These are phyloP conservation scores for Brassica rapa DNA, from an alignment of 345 rosid genomes.

Conservation along the genomic window DNA sequence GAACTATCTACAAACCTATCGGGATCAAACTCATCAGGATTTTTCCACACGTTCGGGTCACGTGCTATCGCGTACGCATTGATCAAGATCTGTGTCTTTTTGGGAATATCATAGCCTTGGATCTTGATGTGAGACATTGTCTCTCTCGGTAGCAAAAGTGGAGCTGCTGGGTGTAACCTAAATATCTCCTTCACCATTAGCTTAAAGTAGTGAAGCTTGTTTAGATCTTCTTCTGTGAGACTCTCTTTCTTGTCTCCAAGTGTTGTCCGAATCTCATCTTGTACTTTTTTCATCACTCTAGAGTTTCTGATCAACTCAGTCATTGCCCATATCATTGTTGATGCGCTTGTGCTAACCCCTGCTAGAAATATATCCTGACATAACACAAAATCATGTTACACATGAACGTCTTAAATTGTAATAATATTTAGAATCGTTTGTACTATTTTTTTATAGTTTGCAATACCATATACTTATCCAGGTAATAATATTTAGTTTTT, in stretches of 20 bases:
- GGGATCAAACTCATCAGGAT: constrained; percentile 29
- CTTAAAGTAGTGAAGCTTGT: constrained; percentile 45
- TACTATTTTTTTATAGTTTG: too few relatives aligned
- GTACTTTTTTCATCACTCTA: constrained; percentile 44
- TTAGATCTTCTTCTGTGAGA: constrained; percentile 41
- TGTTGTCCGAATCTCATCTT: constrained; percentile 40
- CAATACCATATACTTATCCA: too few relatives aligned
- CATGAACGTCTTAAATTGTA: too few relatives aligned
- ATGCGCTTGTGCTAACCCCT: constrained; percentile 44
- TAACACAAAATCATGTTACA: neutral
- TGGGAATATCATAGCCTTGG: constrained; percentile 42
- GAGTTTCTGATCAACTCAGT: constrained; percentile 41
- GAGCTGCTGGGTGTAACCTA: constrained; percentile 56
- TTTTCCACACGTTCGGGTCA: constrained; percentile 46
- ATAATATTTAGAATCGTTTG: neutral
- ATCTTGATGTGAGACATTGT: constrained; percentile 39
- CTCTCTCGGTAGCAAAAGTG: constrained; percentile 51
- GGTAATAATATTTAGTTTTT: neutral
- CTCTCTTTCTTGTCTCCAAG: constrained; percentile 29
- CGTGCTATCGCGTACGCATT: constrained; percentile 56
- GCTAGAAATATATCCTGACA: constrained; percentile 48
- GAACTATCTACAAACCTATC: constrained; percentile 16
- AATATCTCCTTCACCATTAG: constrained; percentile 52
- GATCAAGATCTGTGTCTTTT: constrained; percentile 41
- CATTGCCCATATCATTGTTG: constrained; percentile 48